Percentiles rank a stretch among this genome's conserved stretches.
Conservation (phyloP, 2,329 filamentous ascomycete genomes). For the Fusarium drepaniforme region DNA sequence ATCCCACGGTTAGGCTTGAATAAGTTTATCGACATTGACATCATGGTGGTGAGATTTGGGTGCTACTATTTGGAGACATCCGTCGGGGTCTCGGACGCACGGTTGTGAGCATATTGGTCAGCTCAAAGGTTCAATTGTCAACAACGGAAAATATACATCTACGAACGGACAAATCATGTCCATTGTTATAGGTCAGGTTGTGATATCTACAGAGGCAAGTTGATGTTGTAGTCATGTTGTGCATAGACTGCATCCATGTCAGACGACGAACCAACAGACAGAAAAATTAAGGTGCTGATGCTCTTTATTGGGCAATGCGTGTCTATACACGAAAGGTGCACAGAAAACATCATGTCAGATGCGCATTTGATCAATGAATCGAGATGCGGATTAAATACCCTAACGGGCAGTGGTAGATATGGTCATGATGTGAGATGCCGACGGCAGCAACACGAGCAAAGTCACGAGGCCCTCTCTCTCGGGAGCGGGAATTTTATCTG, state of each 20-base stretch:
- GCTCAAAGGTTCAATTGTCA: background rate
- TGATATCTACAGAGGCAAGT: background rate
- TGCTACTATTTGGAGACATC: constrained; percentile 32
- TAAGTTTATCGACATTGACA: constrained; percentile 32
- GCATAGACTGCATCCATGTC: background rate
- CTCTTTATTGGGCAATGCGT: background rate
- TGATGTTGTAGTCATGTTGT: background rate
- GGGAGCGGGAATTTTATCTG: background rate
- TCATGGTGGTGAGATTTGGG: constrained; percentile 37
- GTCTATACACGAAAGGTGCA: background rate
- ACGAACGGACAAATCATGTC: background rate
- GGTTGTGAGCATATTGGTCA: background rate
- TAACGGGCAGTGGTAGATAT: background rate
- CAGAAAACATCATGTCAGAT: background rate
- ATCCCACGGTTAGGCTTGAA: constrained; percentile 6
- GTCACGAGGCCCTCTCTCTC: background rate
- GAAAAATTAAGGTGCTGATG: background rate
- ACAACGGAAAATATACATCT: background rate
- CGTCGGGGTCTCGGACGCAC: constrained; percentile 10
- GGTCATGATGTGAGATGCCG: background rate
- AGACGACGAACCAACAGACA: background rate
- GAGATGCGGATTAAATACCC: background rate
- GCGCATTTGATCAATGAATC: background rate
- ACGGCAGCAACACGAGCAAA: background rate
- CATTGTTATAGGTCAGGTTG: constrained; percentile 4